phyloP scores from a whole-genome alignment of 2,329 filamentous ascomycete species.

The Diaporthe citri region DNA sequence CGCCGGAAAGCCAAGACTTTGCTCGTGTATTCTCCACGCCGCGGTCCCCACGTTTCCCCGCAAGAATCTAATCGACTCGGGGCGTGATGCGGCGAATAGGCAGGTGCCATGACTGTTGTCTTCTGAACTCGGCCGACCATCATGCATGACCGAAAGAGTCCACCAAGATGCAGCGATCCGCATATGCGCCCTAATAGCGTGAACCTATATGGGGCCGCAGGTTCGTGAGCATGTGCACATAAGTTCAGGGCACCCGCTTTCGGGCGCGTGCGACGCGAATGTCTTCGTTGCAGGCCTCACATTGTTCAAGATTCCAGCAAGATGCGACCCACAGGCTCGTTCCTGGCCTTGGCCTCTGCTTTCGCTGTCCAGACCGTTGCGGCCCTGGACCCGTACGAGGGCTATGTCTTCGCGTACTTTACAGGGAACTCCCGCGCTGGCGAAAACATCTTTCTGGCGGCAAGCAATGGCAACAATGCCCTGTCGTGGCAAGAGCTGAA shows the following conservation, averaged over 20 bases:
- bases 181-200: constrained; percentile 27
- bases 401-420: constrained; percentile 33
- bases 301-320: neutral
- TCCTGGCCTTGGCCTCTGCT: constrained; percentile 24
- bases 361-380: neutral
- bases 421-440: constrained; percentile 19
- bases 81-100: constrained; percentile 17
- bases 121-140: constrained; percentile 13
- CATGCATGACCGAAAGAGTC: constrained; percentile 17
- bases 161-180: constrained; percentile 19
- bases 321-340: constrained; percentile 12
- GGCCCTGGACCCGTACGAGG: constrained; percentile 8
- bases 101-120: neutral
- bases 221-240: constrained; percentile 9
- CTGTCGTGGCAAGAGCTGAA: constrained; percentile 56
- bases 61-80: constrained; percentile 8
- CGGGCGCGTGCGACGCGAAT: neutral
- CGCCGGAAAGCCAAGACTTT: constrained; percentile 12
- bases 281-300: neutral
- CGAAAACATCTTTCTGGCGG: constrained; percentile 55
- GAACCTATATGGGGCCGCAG: constrained; percentile 1
- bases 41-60: constrained; percentile 20
- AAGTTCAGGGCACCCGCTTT: neutral
- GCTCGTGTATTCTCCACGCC: constrained; percentile 18
- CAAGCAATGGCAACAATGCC: constrained; percentile 57